A percentile compares a stretch with the other conserved stretches of the same genome.
Conservation (phyloP, 768 basidiomycete genomes). For the Psilocybe tampanensis region DNA sequence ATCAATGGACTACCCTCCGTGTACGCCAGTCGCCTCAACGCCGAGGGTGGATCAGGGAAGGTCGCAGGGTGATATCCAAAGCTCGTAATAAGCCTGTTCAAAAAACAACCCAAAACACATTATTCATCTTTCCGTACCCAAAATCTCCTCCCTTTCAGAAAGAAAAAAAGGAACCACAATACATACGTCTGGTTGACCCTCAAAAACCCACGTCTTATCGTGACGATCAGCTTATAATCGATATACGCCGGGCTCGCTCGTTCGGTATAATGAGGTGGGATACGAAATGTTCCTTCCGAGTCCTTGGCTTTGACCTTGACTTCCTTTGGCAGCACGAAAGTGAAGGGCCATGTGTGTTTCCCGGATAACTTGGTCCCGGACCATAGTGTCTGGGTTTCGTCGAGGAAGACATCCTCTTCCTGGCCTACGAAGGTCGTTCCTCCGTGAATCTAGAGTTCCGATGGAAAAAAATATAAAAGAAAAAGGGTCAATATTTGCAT, state of each 20-base stretch:
- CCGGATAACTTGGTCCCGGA: slow-evolving; percentile 44
- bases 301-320: slow-evolving; percentile 39
- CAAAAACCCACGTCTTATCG: slow-evolving; percentile 48
- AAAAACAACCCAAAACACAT: neutral
- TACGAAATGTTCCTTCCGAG: slow-evolving; percentile 39
- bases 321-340: slow-evolving; percentile 45
- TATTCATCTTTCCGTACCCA: neutral
- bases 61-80: slow-evolving; percentile 35
- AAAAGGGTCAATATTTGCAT: neutral
- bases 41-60: slow-evolving; percentile 36
- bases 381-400: slow-evolving; percentile 46
- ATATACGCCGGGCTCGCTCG: slow-evolving; percentile 56
- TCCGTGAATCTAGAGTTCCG: slow-evolving; percentile 38
- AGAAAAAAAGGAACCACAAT: too few relatives aligned
- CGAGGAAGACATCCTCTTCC: slow-evolving; percentile 51
- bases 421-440: slow-evolving; percentile 58
- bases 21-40: slow-evolving; percentile 36
- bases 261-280: slow-evolving; percentile 60
- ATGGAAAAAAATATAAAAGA: neutral
- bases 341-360: slow-evolving; percentile 50
- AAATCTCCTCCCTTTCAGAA: too few relatives aligned
- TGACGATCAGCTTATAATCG: slow-evolving; percentile 56
- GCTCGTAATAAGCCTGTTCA: slow-evolving; percentile 28
- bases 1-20: slow-evolving; percentile 29
- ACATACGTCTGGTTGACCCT: slow-evolving; percentile 53